Base-by-base conservation (phyloP, 176 grass and related monocot species). In the Alopecurus myosuroides region DNA sequence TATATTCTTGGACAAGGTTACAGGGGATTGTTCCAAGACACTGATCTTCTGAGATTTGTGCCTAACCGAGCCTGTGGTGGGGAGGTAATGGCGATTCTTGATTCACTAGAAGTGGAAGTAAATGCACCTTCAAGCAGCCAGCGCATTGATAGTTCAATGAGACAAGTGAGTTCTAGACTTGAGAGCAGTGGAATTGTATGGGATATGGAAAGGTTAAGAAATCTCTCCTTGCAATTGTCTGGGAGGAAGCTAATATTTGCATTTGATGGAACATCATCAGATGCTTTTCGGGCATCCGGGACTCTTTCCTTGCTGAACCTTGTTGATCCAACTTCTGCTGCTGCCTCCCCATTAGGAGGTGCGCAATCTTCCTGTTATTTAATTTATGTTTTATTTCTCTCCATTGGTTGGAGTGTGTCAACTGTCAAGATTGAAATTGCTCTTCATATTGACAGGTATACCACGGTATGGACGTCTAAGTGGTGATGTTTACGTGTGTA, bases 311-410 rank as follows among this genome's bases (percentile, higher is more conserved):
- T 99, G 76, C 80, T 99, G 86, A 99, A 99, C 80, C 97, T 99
- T 85, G 93, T 99, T 15, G 97, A 99, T 83, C 97, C 97, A 81
- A 92, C 87, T 67, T 96, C 97, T 67, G 97, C 97, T 86, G 92
- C 97, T 92, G 97, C 97, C 84, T 99, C 97, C 70, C 92, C 97
- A 72, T 94, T 99, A 89, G 97, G 97, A 85, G 97, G 97, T 99
- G 42, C 3, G 78, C 81, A 73, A 62, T 71, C 60, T 42, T 81
- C 30, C 53, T 57, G 13, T 65, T 86, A 79, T 89, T 89, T 78
- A 30, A 57, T 92, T 69, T 86, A 52, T 3, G 26, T 84, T 82
- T 81, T 82, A 8, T 79, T 4, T 88, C 79, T 73, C 50, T 92
- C 19, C 46, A 66, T 89, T 74, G 12, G 42, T 10, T 77, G 42